Evolutionary conservation across 1,284 basidiomycete genomes (phyloP), one percentile per base, ranked within the genome.

Genomic region (Leccinum cinnamomeum): DNA sequence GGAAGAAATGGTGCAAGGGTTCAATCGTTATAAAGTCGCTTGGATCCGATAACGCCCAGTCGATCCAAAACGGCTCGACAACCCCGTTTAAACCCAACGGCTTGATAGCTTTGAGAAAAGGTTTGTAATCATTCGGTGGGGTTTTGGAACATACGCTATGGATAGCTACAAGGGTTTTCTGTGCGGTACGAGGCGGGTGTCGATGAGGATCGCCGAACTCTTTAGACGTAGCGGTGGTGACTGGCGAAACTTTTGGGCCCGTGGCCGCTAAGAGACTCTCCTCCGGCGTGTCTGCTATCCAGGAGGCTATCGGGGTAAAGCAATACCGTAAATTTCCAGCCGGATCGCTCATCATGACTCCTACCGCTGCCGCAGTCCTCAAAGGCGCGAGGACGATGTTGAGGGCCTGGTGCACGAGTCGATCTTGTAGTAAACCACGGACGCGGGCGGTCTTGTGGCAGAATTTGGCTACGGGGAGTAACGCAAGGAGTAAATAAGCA

Each of bases 41-140:
- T 10, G 64, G 65, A 7, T 53, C 33, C 14, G 58, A 51, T 37
- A 63, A 18, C 5, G n/a, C 11, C 65, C 64, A 66, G 28, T 63
- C 48, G 7, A 51, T 35, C 61, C 64, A 66, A 18, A 66, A 57
- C 3, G 58, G 61, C 5, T 65, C 6, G 5, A 33, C 16, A 7
- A 66, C 56, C 8, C 63, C 59, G 28, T 66, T 66, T 46, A 46
- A 48, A 3, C 23, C 25, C 11, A 62, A 37, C 8, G 57, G 60
- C 33, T 53, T 55, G 6, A 41, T 14, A 12, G 33, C 53, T 28
- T 53, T 56, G 14, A 64, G 23, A 12, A 53, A 62, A 11, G 53
- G 39, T 50, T 58, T 56, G 55, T 54, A 58, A 25, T 62, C 46
- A 14, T 33, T 39, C 3, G 57, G 41, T 1, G 8, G 20, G 25